Evolutionary conservation across 176 grass and related monocot species (phyloP), one percentile per base, ranked within the genome.

Genomic region (Leersia perrieri): DNA sequence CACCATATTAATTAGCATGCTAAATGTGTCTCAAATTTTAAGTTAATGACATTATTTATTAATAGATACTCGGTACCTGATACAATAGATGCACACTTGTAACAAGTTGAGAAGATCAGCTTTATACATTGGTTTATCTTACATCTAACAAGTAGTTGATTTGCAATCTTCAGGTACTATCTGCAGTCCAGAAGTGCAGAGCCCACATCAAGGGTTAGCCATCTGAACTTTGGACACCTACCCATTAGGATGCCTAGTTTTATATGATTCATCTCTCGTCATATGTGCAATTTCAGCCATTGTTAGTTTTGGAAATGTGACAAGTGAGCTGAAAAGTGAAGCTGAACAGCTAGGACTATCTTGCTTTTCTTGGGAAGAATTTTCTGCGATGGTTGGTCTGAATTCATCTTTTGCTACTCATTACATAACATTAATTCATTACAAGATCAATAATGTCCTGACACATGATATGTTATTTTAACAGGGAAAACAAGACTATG

Each of bases 331-430:
- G 41, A 91, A 91, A 93, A 91, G 5, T 22, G 90, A 89, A 89
- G 88, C 87, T 86, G 84, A 89, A 85, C 41, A 57, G 15, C 80
- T 76, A 12, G 88, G 88, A 79, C 27, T 94, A 30, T 91, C 90
- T 73, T 98, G 92, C 83, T 95, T 98, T 84, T 93, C 90, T 23
- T 93, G 92, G 95, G 66, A 95, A 78, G 90, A 95, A 33, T 93
- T 98, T 83, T 76, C 57, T 79, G 89, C 82, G 27, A 84, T 87
- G 90, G 95, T 98, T 66, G 76, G 81, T 74, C 26, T 32, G 27
- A 58, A 4, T 67, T 73, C 11, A 16, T 62, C 1, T 36, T 65
- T 47, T 2, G 28, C 18, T 4, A 74, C 5, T 14, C 75, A 55
- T 16, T 31, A 0, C 9, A 66, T 9, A 64, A 11, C 31, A 57